Conservation (phyloP, 495 filamentous ascomycete genomes). For the Acidomyces sp. region DNA sequence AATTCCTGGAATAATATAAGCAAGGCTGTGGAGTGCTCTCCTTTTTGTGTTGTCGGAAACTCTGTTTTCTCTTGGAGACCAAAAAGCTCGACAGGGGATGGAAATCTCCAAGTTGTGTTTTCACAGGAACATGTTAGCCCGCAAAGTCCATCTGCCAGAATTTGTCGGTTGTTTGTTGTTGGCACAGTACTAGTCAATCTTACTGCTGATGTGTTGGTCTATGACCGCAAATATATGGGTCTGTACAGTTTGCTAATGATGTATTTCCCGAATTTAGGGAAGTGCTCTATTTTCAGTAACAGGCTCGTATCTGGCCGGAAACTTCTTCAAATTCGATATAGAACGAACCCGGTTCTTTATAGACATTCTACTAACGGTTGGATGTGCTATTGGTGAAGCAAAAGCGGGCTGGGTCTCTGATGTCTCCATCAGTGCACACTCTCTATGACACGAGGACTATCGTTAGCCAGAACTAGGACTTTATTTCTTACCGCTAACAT, state of each 20-base stretch:
- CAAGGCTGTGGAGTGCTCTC: slow-evolving; percentile 14
- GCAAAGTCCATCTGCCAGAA: slow-evolving; percentile 14
- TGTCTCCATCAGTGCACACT: slow-evolving; percentile 21
- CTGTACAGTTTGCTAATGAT: too few species aligned
- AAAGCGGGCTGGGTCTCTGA: slow-evolving; percentile 25
- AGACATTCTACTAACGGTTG: slow-evolving; percentile 23
- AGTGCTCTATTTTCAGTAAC: slow-evolving; percentile 26
- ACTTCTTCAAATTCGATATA: slow-evolving; percentile 24
- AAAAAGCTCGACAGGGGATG: slow-evolving; percentile 11
- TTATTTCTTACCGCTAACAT: slow-evolving; percentile 11
- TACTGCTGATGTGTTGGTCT: slow-evolving; percentile 23
- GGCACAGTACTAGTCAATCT: slow-evolving; percentile 21
- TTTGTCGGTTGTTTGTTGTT: slow-evolving; percentile 24
- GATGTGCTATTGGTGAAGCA: slow-evolving; percentile 26
- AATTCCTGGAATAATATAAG: slow-evolving; percentile 21
- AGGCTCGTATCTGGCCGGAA: neutral
- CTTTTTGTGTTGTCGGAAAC: slow-evolving; percentile 28
- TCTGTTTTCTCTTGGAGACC: slow-evolving; percentile 19
- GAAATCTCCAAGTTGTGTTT: slow-evolving; percentile 21
- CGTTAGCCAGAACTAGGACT: slow-evolving; percentile 26
- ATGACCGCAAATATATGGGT: slow-evolving; percentile 16
- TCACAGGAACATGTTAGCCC: slow-evolving; percentile 14
- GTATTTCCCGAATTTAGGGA: too few species aligned
- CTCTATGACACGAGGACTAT: slow-evolving; percentile 19
- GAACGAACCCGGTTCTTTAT: slow-evolving; percentile 26